Base-by-base conservation (phyloP, 2,329 filamentous ascomycete genomes). In the Neonectria faginata region DNA sequence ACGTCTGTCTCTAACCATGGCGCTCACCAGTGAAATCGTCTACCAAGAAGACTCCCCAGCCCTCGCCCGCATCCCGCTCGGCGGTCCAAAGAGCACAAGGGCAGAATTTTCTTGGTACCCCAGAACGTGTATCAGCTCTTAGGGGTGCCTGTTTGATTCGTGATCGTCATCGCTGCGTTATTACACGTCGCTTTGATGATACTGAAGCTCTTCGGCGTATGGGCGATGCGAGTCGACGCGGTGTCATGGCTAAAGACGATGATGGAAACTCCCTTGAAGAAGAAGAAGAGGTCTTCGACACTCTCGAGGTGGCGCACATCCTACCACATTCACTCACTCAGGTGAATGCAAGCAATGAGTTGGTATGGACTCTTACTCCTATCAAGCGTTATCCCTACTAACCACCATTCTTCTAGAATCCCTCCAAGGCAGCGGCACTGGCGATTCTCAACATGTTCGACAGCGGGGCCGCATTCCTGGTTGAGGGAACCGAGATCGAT, bases 401-500 rank as follows among this genome's bases (percentile, higher is more conserved):
- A 14, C 14, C 14, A 10, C 12, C 33, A 5, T 41, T 57, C 27
- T 41, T 33, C 29, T 36, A 74, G 70, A 51, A 67, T 42, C 14
- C 52, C 25, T 73, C 73, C 16, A 77, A 78, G 65, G 62, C 77
- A 71, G 72, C 74, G 0, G 76, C 78, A 7, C 69, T 82, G 12
- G 67, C 70, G 18, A 77, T 82, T 42, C 75, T 82, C 2, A 79
- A 81, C 29, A 82, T 82, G 79, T 81, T 83, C 62, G 79, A 82
- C 61, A 68, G 54, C 31, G 76, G 74, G 27, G 70, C 78, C 39
- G 70, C 71, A 11, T 69, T 77, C 68, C 57, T 81, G 1, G 81
- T 82, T 53, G 73, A 80, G 44, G 79, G 79, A 53, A 58, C 65
- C 27, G 73, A 81, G 10, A 81, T 83, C 59, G 79, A 83, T 67